These are phyloP conservation scores for Candida odintsovae DNA, from an alignment of 805 yeast species.

Conservation along the genomic window DNA sequence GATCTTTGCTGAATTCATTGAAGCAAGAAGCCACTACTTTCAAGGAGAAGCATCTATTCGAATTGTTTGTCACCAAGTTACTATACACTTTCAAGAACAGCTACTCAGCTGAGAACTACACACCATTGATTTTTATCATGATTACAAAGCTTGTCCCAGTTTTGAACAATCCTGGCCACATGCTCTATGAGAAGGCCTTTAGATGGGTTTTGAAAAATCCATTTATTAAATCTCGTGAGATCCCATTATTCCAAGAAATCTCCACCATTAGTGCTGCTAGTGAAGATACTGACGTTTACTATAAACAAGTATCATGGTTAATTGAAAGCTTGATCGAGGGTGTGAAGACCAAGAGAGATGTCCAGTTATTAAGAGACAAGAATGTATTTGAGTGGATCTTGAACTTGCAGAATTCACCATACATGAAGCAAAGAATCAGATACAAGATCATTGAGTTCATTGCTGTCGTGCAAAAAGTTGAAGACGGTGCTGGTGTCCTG, in stretches of 20 bases:
- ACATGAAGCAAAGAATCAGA: conserved; percentile 34
- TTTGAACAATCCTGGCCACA: conserved; percentile 64
- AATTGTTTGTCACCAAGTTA: conserved; percentile 43
- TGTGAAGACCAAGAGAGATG: conserved; percentile 43
- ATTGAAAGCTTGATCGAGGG: conserved; percentile 43
- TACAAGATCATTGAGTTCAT: conserved; percentile 37
- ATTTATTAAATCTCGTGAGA: conserved; percentile 31
- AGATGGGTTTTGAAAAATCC: conserved; percentile 55
- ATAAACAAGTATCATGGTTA: conserved; percentile 64
- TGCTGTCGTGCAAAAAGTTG: conserved; percentile 43
- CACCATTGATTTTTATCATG: conserved; percentile 49
- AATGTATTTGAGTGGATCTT: conserved; percentile 66
- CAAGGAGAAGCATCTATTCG: conserved; percentile 52
- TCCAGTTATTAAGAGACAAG: conserved; percentile 43
- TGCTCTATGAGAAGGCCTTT: conserved; percentile 63
- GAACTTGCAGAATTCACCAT: conserved; percentile 49
- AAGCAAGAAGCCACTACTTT: conserved; percentile 36
- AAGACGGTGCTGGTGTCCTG: conserved; percentile 52
- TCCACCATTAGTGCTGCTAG: conserved; percentile 19
- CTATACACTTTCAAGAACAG: conserved; percentile 26
- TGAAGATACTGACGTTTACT: conserved; percentile 43
- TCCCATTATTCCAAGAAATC: conserved; percentile 37
- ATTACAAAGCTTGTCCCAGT: conserved; percentile 53
- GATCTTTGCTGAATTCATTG: conserved; percentile 38
- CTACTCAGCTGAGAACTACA: conserved; percentile 18